Percentiles rank a stretch among this genome's conserved stretches.
Conservation (phyloP, 768 basidiomycete species). For the Gyrodon lividus region DNA sequence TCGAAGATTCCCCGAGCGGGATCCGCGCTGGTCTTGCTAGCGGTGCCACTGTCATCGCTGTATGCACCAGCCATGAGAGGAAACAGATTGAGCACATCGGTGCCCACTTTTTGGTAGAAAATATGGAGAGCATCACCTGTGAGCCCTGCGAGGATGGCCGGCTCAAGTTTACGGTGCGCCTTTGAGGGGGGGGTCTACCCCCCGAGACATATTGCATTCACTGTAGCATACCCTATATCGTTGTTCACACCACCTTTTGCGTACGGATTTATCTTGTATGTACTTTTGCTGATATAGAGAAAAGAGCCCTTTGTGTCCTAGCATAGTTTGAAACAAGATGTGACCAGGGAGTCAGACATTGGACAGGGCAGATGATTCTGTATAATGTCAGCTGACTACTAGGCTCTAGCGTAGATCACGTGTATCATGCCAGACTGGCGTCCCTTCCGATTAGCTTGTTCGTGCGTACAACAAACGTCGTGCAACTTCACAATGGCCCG, state of each 20-base stretch:
- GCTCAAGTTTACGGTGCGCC: slow-evolving; percentile 44
- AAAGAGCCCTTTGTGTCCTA: no score
- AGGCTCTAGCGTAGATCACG: no score
- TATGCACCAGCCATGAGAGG: slow-evolving; percentile 71
- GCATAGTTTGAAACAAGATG: no score
- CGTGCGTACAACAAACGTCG: no score
- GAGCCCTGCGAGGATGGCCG: slow-evolving; percentile 38
- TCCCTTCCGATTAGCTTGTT: no score
- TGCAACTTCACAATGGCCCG: no score
- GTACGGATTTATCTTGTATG: no score
- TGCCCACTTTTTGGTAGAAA: slow-evolving; percentile 55
- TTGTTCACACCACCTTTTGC: background rate
- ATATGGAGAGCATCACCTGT: slow-evolving; percentile 50
- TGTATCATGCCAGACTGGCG: no score
- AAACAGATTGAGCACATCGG: slow-evolving; percentile 52
- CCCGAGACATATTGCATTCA: background rate
- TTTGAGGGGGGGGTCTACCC: slow-evolving; percentile 6
- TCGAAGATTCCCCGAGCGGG: slow-evolving; percentile 71
- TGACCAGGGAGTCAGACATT: no score
- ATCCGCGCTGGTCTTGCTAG: slow-evolving; percentile 71
- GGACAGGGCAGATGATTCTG: no score
- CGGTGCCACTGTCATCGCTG: slow-evolving; percentile 69
- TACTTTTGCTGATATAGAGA: no score
- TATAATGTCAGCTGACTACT: no score
- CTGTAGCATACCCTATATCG: background rate